Evolutionary conservation across 78 protist genomes (phyloP).

Genomic region (Parvularia atlantis): DNA sequence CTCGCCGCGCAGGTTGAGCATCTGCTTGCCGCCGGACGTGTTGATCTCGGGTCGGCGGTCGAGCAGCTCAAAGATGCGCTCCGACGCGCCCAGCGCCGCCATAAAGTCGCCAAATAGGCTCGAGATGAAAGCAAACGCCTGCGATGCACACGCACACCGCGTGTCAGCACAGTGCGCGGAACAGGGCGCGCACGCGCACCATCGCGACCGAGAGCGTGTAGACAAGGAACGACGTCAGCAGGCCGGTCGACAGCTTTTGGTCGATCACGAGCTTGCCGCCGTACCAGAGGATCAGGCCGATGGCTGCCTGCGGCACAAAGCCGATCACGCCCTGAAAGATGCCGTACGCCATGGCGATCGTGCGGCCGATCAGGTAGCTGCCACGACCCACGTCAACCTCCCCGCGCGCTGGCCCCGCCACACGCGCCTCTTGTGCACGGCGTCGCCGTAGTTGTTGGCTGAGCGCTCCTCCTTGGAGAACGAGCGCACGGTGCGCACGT

Average conservation of each 20-base stretch:
- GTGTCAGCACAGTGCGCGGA: no score
- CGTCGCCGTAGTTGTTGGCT: not conserved
- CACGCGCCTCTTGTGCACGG: conserved; percentile 22
- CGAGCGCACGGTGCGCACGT: conserved; percentile 47
- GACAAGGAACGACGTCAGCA: conserved; percentile 42
- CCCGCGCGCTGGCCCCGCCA: no score
- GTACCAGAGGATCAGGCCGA: conserved; percentile 40
- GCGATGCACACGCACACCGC: no score
- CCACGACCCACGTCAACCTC: no score
- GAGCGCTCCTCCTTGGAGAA: conserved; percentile 33
- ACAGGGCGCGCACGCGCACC: no score
- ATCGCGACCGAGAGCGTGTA: conserved; percentile 44
- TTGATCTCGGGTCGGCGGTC: conserved; percentile 42
- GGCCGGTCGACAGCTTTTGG: conserved; percentile 33
- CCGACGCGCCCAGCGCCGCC: conserved; percentile 52
- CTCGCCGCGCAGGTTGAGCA: not conserved
- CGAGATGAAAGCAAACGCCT: not conserved
- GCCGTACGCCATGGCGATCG: not conserved
- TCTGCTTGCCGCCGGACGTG: not conserved
- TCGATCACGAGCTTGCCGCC: conserved; percentile 52
- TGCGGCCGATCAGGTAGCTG: not conserved
- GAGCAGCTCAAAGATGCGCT: conserved; percentile 61
- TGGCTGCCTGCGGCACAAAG: not conserved
- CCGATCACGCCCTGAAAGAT: not conserved
- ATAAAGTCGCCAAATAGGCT: conserved; percentile 13